phyloP scores from a whole-genome alignment of 129 eudicot genomes.

The Saposhnikovia divaricata region DNA sequence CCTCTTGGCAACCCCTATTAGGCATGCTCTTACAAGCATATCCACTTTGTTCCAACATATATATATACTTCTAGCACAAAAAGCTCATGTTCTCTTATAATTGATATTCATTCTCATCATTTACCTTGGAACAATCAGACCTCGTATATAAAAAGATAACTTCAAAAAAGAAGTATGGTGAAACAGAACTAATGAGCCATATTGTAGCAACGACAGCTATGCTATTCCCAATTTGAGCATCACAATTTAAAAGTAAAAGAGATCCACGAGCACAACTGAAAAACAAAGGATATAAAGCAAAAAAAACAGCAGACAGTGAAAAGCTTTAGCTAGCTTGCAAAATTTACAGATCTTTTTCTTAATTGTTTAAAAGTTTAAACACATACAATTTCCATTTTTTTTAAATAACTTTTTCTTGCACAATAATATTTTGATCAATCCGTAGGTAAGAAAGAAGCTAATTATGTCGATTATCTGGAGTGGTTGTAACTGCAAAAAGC shows the following conservation, averaged over 20 bases:
- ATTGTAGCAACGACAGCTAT: not conserved
- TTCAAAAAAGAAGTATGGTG: not conserved
- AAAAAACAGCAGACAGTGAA: not conserved
- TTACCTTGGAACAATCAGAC: not conserved
- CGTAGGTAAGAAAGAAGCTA: not conserved
- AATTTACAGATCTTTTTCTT: not conserved
- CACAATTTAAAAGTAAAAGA: not conserved
- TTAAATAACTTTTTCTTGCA: not conserved
- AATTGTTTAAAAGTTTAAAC: not conserved
- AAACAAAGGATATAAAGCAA: not conserved
- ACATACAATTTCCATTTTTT: not conserved
- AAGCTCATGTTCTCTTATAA: not conserved
- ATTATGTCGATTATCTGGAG: not conserved
- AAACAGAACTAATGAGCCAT: slow-evolving; percentile 3
- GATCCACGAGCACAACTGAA: not conserved
- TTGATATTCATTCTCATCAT: not conserved
- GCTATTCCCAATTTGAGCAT: not conserved
- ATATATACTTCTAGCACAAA: not conserved
- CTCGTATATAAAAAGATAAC: not conserved
- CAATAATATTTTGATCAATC: not conserved
- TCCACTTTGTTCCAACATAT: not conserved
- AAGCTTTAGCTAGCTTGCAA: not conserved
- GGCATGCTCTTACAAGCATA: not conserved
- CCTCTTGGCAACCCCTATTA: too few species aligned
- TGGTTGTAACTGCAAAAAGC: not conserved